phyloP scores from a whole-genome alignment of 805 yeast genomes.

The Nakazawaea laoshanensis region DNA sequence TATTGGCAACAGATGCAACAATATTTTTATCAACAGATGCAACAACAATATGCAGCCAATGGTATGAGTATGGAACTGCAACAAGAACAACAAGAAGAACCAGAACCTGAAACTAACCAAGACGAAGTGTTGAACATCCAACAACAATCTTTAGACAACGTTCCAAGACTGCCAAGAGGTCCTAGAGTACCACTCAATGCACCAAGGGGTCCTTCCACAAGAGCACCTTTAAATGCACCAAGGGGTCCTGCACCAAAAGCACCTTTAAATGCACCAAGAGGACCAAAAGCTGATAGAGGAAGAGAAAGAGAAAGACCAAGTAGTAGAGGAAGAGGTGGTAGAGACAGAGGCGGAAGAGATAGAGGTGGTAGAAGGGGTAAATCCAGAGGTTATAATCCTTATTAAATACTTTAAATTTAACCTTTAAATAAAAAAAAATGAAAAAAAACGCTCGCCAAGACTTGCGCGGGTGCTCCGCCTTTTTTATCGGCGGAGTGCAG shows the following conservation, averaged over 20 bases:
- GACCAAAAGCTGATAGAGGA: constrained; percentile 30
- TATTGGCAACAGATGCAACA: constrained; percentile 51
- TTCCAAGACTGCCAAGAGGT: constrained; percentile 14
- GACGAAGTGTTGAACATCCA: constrained; percentile 13
- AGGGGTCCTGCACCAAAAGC: constrained; percentile 6
- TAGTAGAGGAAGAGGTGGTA: constrained; percentile 5
- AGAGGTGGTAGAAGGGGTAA: constrained; percentile 9
- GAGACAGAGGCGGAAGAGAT: constrained; percentile 6
- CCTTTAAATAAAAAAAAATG: too few species aligned
- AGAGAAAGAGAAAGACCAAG: constrained; percentile 2
- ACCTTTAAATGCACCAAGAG: constrained; percentile 38
- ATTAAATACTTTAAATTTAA: too few species aligned
- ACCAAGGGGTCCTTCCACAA: constrained; percentile 52
- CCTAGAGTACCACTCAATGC: constrained; percentile 23
- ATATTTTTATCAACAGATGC: constrained; percentile 56
- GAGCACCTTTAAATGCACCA: too few species aligned
- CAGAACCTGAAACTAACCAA: constrained; percentile 17
- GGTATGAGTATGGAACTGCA: constrained; percentile 14
- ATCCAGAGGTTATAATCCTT: constrained; percentile 11
- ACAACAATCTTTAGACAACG: constrained; percentile 17
- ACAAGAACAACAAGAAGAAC: constrained; percentile 11
- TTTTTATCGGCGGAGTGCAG: too few species aligned
- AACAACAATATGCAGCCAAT: constrained; percentile 19
- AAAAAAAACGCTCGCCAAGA: too few species aligned
- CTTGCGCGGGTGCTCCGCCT: too few species aligned